phyloP scores from a whole-genome alignment of 176 grass and related monocot genomes.

The Areca catechu region DNA sequence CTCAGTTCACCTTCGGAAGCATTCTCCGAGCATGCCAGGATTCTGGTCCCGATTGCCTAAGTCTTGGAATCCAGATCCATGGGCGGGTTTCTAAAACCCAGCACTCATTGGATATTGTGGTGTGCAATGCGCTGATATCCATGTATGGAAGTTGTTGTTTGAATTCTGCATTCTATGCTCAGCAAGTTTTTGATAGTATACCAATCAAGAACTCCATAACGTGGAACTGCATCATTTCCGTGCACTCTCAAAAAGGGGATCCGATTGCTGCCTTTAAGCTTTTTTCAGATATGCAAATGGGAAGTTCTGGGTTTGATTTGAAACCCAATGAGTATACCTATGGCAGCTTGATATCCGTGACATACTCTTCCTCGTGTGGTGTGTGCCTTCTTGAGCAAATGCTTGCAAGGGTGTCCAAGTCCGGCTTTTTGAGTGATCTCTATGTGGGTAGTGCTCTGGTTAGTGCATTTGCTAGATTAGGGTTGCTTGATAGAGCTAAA shows the following conservation, averaged over 20 bases:
- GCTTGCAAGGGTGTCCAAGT: constrained; percentile 35
- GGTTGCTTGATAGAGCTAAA: constrained; percentile 48
- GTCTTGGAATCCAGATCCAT: constrained; percentile 51
- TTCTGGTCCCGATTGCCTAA: constrained; percentile 23
- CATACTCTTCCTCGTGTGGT: constrained; percentile 28
- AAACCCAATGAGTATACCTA: constrained; percentile 55
- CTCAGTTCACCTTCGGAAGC: constrained; percentile 60
- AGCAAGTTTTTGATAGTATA: constrained; percentile 37
- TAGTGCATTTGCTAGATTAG: constrained; percentile 55
- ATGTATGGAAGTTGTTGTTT: constrained; percentile 56
- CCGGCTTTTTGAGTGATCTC: constrained; percentile 49
- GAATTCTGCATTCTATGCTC: constrained; percentile 20
- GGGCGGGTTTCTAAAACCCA: constrained; percentile 44
- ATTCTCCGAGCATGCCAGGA: constrained; percentile 52
- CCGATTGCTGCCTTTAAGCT: constrained; percentile 30
- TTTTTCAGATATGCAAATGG: constrained; percentile 40
- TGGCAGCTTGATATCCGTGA: constrained; percentile 55
- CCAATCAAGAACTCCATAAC: constrained; percentile 41
- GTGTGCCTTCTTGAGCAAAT: constrained; percentile 41
- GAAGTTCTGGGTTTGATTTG: constrained; percentile 15
- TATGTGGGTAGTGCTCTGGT: constrained; percentile 72
- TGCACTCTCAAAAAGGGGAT: constrained; percentile 57
- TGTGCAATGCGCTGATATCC: constrained; percentile 63
- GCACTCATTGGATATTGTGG: constrained; percentile 28
- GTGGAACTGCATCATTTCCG: constrained; percentile 72